A percentile compares a stretch with the other conserved stretches of the same genome.
phyloP scores from a whole-genome alignment of 768 basidiomycete genomes.

The Phaeotremella skinneri region DNA sequence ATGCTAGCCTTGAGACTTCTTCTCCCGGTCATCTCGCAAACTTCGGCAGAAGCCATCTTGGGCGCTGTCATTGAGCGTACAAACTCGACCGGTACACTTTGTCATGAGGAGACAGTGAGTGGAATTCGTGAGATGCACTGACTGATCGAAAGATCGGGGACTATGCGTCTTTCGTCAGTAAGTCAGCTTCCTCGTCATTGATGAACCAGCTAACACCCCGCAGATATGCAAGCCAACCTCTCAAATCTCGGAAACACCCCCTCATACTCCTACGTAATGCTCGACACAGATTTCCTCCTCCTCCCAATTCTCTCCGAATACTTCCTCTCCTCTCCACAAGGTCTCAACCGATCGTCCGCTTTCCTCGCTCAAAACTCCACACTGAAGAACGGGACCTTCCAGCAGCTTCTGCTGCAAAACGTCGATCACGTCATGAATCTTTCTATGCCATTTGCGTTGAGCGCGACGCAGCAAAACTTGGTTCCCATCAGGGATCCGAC shows the following conservation, averaged over 20 bases:
- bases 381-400: conserved; percentile 55
- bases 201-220: neutral
- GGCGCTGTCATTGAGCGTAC: conserved; percentile 56
- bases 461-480: conserved; percentile 48
- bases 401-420: conserved; percentile 54
- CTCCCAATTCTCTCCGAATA: conserved; percentile 56
- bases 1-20: conserved; percentile 55
- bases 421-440: conserved; percentile 54
- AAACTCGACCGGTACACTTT: conserved; percentile 55
- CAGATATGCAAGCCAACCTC: conserved; percentile 52
- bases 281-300: conserved; percentile 56
- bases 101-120: conserved; percentile 53
- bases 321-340: conserved; percentile 56
- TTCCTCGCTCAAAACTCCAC: conserved; percentile 53
- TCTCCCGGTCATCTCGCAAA: conserved; percentile 54
- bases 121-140: conserved; percentile 24
- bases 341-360: conserved; percentile 47
- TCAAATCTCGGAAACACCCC: conserved; percentile 54
- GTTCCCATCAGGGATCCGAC: conserved; percentile 54
- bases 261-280: conserved; percentile 53
- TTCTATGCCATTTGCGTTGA: conserved; percentile 52
- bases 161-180: conserved; percentile 54
- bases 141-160: conserved; percentile 37
- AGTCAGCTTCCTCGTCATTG: neutral
- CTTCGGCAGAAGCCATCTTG: conserved; percentile 55